Base-by-base conservation (phyloP, 1,284 basidiomycete species). In the Cryptococcus depauperatus region DNA sequence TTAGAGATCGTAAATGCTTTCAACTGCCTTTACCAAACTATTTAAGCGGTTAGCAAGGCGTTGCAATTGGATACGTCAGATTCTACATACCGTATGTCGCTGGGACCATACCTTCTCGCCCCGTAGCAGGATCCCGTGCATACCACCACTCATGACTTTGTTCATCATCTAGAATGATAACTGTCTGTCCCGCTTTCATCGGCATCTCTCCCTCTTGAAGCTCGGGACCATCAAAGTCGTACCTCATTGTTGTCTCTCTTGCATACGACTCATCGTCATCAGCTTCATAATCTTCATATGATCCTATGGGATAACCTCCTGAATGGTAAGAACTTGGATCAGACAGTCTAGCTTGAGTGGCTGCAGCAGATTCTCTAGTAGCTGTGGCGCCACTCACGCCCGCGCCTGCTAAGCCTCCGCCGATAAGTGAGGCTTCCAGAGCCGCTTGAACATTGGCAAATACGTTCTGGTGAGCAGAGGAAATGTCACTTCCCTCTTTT, bases 371-470 rank as follows among this genome's bases (percentile, higher is more conserved):
- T 9, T 44, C 43, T 76, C 81, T 2, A 4, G 41, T 33, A 8
- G 42, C 44, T 22, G 46, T 49, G 54, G 74, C 77, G 7, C 72
- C 48, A 41, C 58, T 30, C 3, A 55, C 57, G 16, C 58, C 66
- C 19, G 46, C 51, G 7, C 44, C 50, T 11, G 37, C 46, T 16
- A 47, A 34, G 22, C 40, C 50, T 4, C 49, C 58, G 21, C 50
- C 55, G 16, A 47, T 51, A 80, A 66, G 48, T 19, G 60, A 62
- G 34, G 57, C 61, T 33, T 64, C 60, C 1, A 68, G 86, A 0
- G 88, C 88, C 2, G 85, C 85, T 58, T 91, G 90, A 68, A 92
- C 87, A 57, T 57, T 89, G 84, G 58, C 83, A 83, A 38, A 91
- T 75, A 48, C 90, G 72, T 37, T 84, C 83, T 26, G 86, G 84